A percentile compares a stretch with the other conserved stretches of the same genome.
phyloP scores from a whole-genome alignment of 768 basidiomycete genomes.

The Terana coerulea region DNA sequence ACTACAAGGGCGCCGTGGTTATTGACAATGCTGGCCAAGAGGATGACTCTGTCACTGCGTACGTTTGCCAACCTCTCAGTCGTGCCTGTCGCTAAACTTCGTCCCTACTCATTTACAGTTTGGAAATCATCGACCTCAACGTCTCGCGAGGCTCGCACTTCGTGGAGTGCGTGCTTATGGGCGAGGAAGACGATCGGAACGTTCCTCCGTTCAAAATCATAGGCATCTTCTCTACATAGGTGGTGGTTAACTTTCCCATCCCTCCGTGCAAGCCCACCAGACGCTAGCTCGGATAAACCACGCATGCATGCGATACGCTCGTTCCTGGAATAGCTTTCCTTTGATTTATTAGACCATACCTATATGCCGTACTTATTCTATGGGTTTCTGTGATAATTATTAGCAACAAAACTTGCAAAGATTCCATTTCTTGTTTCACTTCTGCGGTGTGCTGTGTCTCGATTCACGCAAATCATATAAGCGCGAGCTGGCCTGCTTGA shows the following conservation, averaged over 20 bases:
- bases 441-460: not conserved
- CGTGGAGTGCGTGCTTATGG: conserved; percentile 85
- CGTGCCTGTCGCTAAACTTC: conserved; percentile 1
- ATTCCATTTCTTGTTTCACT: not conserved
- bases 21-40: conserved; percentile 76
- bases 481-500: conserved; percentile 4
- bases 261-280: not conserved
- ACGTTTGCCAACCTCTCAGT: conserved; percentile 28
- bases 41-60: conserved; percentile 62
- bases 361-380: conserved; percentile 6
- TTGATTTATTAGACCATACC: conserved; percentile 9
- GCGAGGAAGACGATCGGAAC: conserved; percentile 73
- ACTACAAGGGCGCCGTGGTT: conserved; percentile 69
- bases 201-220: conserved; percentile 87
- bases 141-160: conserved; percentile 90
- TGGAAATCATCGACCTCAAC: conserved; percentile 81
- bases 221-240: conserved; percentile 78
- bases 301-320: conserved; percentile 4
- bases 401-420: too few relatives aligned
- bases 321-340: conserved; percentile 6
- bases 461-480: too few relatives aligned
- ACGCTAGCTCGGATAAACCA: not conserved
- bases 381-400: conserved; percentile 9
- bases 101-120: conserved; percentile 39
- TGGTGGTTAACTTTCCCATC: not conserved